These are phyloP conservation scores for Beverwykella pulmonaria DNA, from an alignment of 495 filamentous ascomycete genomes.

Conservation along the genomic window DNA sequence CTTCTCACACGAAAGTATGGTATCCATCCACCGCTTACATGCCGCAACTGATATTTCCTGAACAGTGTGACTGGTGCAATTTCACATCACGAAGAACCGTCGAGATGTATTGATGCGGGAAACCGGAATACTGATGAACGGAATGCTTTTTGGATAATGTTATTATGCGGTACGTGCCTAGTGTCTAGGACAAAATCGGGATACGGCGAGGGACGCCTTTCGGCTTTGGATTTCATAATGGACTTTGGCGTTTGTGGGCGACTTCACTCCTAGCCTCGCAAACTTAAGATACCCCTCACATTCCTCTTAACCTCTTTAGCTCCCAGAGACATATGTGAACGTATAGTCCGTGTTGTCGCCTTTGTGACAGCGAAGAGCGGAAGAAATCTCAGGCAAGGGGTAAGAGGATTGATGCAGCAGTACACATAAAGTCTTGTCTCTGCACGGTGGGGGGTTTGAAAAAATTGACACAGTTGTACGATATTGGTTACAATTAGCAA, in stretches of 20 bases:
- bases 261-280: conserved; percentile 3
- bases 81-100: conserved; percentile 47
- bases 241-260: neutral
- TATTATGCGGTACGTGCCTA: neutral
- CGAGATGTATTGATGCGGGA: conserved; percentile 44
- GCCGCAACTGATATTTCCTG: neutral
- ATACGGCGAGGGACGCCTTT: neutral
- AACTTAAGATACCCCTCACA: conserved; percentile 21
- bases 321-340: neutral
- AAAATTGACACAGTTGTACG: too few relatives aligned
- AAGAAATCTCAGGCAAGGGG: too few relatives aligned
- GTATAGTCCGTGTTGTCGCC: neutral
- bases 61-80: conserved; percentile 49
- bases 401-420: neutral
- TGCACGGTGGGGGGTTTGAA: too few relatives aligned
- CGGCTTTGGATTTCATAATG: neutral
- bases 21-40: neutral
- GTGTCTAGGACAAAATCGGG: neutral
- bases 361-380: too few relatives aligned
- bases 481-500: neutral
- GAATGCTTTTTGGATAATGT: neutral
- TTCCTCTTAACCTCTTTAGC: neutral
- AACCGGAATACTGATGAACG: neutral
- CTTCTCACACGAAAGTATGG: conserved; percentile 68
- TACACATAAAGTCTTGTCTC: too few relatives aligned